Percentiles rank a stretch among this genome's conserved stretches.
These are phyloP conservation scores for Pythium utonaiense DNA, from an alignment of 352 stramenopile genomes.

Conservation along the genomic window DNA sequence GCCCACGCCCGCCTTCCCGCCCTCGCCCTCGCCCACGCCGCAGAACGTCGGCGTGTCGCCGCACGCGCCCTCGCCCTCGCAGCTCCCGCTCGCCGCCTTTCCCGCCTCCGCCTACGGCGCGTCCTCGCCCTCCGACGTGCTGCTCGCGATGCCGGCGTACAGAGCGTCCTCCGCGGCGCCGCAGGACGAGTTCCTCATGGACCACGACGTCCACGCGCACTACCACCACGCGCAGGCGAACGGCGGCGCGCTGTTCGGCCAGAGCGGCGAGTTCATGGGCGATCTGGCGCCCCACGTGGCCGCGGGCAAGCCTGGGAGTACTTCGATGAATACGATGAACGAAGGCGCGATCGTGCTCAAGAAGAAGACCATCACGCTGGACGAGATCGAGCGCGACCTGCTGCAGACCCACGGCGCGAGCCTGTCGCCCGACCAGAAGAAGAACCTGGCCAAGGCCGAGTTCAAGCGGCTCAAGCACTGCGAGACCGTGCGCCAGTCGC, in stretches of 20 bases:
- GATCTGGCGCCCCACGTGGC: not conserved
- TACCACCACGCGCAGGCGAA: not conserved
- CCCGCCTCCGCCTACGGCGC: not conserved
- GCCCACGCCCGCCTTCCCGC: constrained; percentile 25
- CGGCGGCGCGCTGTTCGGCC: not conserved
- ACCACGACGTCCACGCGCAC: not conserved
- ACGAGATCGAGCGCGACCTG: constrained; percentile 58
- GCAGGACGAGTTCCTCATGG: constrained; percentile 1
- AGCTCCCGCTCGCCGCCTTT: constrained; percentile 21
- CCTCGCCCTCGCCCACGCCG: constrained; percentile 28
- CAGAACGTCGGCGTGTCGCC: constrained; percentile 24
- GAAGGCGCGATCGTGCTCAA: constrained; percentile 8
- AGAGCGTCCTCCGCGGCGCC: not conserved
- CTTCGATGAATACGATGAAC: no score
- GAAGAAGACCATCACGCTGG: constrained; percentile 45
- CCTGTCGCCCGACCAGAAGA: constrained; percentile 39
- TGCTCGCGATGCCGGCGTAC: constrained; percentile 17
- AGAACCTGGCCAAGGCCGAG: constrained; percentile 61
- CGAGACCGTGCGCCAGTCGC: constrained; percentile 74
- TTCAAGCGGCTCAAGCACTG: constrained; percentile 75
- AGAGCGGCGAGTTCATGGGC: not conserved
- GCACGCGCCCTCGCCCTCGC: constrained; percentile 36
- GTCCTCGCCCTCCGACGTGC: constrained; percentile 13
- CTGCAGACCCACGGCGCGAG: constrained; percentile 32
- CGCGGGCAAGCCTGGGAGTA: no score